Evolutionary conservation across 345 rosid genomes (phyloP).

Genomic region (Eucalyptus shirleyi): DNA sequence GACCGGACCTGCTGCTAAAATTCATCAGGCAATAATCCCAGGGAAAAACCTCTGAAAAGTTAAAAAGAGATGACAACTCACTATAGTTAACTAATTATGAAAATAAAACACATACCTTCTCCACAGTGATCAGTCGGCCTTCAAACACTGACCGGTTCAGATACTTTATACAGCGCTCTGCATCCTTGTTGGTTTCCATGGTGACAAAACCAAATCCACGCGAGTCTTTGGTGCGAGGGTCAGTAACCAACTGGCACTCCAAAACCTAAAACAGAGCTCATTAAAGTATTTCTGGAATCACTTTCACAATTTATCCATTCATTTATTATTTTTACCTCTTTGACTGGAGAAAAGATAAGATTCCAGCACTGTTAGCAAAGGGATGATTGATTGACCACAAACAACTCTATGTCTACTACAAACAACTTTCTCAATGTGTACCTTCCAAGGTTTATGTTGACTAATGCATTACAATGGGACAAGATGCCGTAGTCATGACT

Average conservation of each 20-base stretch:
- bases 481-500: not conserved
- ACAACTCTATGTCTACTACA: not conserved
- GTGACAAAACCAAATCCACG: conserved; percentile 70
- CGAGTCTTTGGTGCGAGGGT: conserved; percentile 51
- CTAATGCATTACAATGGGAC: not conserved
- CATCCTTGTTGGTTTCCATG: conserved; percentile 40
- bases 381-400: not conserved
- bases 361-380: not conserved
- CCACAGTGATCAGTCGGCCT: conserved; percentile 55
- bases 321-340: not conserved
- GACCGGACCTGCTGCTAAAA: conserved; percentile 66
- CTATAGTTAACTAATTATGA: not conserved
- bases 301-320: not conserved
- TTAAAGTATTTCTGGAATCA: not conserved
- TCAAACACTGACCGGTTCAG: conserved; percentile 52
- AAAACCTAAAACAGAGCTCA: conserved; percentile 26
- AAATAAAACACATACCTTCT: conserved; percentile 29
- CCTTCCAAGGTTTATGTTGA: not conserved
- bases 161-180: conserved; percentile 49
- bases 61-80: not conserved
- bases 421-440: not conserved
- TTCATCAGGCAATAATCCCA: conserved; percentile 35
- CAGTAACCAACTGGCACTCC: conserved; percentile 45
- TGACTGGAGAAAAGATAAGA: not conserved
- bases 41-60: not conserved